Conservation (phyloP, 2,329 filamentous ascomycete species). For the Penicillium sp. region DNA sequence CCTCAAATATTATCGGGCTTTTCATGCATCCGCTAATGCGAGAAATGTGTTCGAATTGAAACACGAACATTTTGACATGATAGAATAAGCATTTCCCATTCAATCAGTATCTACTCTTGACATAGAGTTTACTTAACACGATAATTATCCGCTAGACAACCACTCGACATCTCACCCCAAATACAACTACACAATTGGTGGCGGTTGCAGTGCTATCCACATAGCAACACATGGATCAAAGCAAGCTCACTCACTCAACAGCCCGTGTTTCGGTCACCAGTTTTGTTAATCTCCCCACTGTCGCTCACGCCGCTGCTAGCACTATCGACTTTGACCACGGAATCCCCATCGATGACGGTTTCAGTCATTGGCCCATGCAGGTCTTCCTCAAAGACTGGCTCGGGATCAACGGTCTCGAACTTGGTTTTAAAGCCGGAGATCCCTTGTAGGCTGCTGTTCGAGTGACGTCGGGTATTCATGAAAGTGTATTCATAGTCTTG, state of each 20-base stretch:
- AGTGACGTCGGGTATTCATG: constrained; percentile 84
- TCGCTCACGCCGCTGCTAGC: constrained; percentile 51
- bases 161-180: not conserved
- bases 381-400: constrained; percentile 90
- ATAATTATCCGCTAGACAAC: too few species aligned
- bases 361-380: constrained; percentile 71
- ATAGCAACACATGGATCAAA: not conserved
- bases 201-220: not conserved
- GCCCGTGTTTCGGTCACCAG: not conserved
- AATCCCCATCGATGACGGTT: constrained; percentile 27
- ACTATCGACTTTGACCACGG: constrained; percentile 38
- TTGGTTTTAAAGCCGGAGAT: constrained; percentile 90
- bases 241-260: not conserved
- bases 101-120: not conserved
- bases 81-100: not conserved
- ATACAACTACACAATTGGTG: not conserved
- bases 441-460: constrained; percentile 81
- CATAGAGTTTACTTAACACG: not conserved
- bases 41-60: not conserved
- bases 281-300: constrained; percentile 28
- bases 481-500: constrained; percentile 84
- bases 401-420: constrained; percentile 86
- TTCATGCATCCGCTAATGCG: not conserved
- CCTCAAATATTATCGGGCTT: not conserved
- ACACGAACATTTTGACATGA: not conserved